A percentile compares a stretch with the other conserved stretches of the same genome.
Conservation (phyloP, 2,329 filamentous ascomycete species). For the Blastomyces parvus region DNA sequence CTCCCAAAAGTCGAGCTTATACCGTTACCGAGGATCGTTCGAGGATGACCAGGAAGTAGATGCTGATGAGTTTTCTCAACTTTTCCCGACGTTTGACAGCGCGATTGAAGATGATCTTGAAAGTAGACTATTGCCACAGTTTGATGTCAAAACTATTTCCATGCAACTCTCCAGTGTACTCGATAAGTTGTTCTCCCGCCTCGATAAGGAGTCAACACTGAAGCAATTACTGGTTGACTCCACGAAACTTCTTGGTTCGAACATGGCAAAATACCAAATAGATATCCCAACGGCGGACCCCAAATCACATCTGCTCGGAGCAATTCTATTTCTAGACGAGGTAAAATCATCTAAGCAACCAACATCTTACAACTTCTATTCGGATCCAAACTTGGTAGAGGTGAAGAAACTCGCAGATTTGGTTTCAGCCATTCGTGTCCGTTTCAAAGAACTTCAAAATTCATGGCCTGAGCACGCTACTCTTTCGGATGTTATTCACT, state of each 20-base stretch:
- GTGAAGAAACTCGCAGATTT: constrained; percentile 62
- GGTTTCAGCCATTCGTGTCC: constrained; percentile 56
- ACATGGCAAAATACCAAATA: constrained; percentile 22
- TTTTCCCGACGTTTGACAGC: constrained; percentile 71
- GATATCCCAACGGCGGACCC: constrained; percentile 26
- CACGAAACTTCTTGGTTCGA: constrained; percentile 27
- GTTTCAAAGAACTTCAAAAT: constrained; percentile 60
- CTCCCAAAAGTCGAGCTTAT: constrained; percentile 64
- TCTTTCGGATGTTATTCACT: constrained; percentile 65
- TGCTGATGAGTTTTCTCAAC: constrained; percentile 62
- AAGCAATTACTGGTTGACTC: constrained; percentile 29
- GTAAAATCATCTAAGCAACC: constrained; percentile 26
- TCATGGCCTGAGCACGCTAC: constrained; percentile 66
- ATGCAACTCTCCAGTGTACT: constrained; percentile 55
- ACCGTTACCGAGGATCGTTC: constrained; percentile 68
- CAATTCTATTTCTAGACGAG: constrained; percentile 57
- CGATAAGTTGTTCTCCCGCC: constrained; percentile 32
- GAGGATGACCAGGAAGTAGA: constrained; percentile 68
- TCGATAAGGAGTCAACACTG: constrained; percentile 25
- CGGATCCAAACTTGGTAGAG: constrained; percentile 66
- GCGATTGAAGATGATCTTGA: constrained; percentile 35
- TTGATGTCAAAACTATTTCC: constrained; percentile 47
- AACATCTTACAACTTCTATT: constrained; percentile 76
- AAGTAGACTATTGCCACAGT: constrained; percentile 26
- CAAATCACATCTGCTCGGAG: constrained; percentile 53